Evolutionary conservation across 148 eudicot species (phyloP).

Genomic region (Dysphania ambrosioides): DNA sequence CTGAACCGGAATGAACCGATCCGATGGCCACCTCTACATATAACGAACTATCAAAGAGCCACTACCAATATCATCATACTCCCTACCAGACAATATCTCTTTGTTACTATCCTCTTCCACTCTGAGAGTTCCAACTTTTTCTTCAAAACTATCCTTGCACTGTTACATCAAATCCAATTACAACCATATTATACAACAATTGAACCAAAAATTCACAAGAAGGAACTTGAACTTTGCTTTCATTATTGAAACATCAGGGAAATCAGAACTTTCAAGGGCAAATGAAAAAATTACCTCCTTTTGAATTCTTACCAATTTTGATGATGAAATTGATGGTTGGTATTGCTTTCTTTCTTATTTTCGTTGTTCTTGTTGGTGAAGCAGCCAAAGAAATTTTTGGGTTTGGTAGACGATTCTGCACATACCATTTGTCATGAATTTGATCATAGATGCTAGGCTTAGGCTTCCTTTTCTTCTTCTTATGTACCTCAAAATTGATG

Average conservation of each 20-base stretch:
- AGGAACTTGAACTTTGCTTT: constrained; percentile 17
- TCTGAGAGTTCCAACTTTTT: constrained; percentile 17
- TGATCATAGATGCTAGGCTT: constrained; percentile 79
- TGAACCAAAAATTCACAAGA: constrained; percentile 10
- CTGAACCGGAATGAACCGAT: too few relatives aligned
- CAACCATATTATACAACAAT: too few relatives aligned
- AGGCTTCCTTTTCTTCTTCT: constrained; percentile 66
- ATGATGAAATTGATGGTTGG: neutral
- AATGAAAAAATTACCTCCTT: constrained; percentile 7
- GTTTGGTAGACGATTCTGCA: constrained; percentile 38
- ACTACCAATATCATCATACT: constrained; percentile 7
- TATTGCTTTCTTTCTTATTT: neutral
- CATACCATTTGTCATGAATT: constrained; percentile 80
- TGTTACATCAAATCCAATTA: constrained; percentile 8
- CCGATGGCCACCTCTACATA: too few relatives aligned
- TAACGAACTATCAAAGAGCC: too few relatives aligned
- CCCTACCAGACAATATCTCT: neutral
- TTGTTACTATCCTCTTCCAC: constrained; percentile 11
- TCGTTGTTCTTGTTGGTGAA: constrained; percentile 20
- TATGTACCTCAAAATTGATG: neutral
- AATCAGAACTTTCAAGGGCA: neutral
- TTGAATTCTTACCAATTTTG: neutral
- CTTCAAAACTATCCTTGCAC: constrained; percentile 17
- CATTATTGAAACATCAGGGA: neutral
- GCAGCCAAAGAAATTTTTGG: constrained; percentile 69